A percentile compares a stretch with the other conserved stretches of the same genome.
Evolutionary conservation across 176 grass and related monocot species (phyloP).

Genomic region (Poa annua): DNA sequence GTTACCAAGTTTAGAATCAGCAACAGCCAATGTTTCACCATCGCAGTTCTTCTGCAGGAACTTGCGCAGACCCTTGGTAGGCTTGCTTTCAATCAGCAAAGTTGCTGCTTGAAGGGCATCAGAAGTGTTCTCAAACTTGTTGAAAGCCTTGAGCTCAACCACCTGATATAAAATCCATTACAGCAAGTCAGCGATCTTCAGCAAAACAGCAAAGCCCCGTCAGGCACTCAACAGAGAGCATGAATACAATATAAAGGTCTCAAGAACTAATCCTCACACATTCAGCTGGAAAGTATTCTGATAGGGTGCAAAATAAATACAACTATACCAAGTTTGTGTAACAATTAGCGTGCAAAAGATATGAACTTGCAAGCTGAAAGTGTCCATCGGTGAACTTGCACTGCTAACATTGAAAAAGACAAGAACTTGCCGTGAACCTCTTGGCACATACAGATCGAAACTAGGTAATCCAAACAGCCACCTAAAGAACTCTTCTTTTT

Average conservation of each 20-base stretch:
- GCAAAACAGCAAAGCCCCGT: background rate
- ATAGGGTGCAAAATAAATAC: background rate
- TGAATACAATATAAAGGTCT: background rate
- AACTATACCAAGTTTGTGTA: background rate
- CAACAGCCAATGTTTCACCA: conserved; percentile 86
- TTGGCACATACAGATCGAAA: background rate
- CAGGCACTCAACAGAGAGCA: background rate
- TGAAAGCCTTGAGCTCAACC: conserved; percentile 94
- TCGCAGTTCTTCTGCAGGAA: conserved; percentile 81
- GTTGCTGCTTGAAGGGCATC: conserved; percentile 84
- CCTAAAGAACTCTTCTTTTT: background rate
- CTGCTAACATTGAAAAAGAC: background rate
- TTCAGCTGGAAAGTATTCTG: too few relatives aligned
- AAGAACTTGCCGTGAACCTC: background rate
- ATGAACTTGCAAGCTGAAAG: background rate
- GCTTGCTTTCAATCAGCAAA: conserved; percentile 88
- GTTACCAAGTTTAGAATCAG: conserved; percentile 91
- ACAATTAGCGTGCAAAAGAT: background rate
- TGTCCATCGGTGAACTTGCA: background rate
- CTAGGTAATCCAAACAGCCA: background rate
- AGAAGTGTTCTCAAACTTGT: conserved; percentile 93
- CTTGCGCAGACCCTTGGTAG: conserved; percentile 85
- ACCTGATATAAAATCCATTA: conserved; percentile 54
- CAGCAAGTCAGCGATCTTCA: conserved; percentile 7
- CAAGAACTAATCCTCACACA: background rate